Conservation (phyloP, 2,329 filamentous ascomycete species). For the Sclerotinia borealis region DNA sequence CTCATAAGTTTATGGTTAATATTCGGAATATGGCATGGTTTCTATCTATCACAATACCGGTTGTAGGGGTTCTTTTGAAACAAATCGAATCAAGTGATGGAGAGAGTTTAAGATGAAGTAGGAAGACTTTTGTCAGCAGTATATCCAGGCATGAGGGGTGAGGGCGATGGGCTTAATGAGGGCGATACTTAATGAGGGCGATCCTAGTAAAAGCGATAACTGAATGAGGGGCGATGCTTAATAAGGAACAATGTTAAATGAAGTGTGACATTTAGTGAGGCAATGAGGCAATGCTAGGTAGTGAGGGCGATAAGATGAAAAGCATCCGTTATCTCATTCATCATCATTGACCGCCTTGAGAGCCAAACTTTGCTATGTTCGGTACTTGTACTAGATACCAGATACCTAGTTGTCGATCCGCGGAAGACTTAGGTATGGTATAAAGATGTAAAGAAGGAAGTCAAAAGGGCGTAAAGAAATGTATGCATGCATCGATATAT, state of each 20-base stretch:
- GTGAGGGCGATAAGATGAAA: no score
- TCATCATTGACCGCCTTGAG: neutral
- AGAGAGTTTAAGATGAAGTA: neutral
- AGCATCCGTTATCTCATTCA: no score
- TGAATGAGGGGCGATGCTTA: no score
- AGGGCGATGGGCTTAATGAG: neutral
- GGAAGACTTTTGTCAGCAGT: neutral
- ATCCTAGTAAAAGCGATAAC: no score
- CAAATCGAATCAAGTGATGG: neutral
- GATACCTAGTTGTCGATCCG: neutral
- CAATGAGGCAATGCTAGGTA: no score
- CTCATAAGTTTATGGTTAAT: neutral
- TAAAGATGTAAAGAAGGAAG: neutral
- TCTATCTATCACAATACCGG: neutral
- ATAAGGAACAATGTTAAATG: no score
- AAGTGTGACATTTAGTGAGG: no score
- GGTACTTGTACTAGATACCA: neutral
- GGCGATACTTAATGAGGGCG: no score
- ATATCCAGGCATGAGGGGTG: neutral
- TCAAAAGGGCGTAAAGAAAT: neutral
- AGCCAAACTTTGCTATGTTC: neutral
- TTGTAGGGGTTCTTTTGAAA: neutral
- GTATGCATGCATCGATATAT: neutral
- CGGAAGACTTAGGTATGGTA: no score
- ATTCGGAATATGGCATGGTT: no score